Evolutionary conservation across 176 grass and related monocot genomes (phyloP).

Genomic region (Chrysopogon serrulatus): DNA sequence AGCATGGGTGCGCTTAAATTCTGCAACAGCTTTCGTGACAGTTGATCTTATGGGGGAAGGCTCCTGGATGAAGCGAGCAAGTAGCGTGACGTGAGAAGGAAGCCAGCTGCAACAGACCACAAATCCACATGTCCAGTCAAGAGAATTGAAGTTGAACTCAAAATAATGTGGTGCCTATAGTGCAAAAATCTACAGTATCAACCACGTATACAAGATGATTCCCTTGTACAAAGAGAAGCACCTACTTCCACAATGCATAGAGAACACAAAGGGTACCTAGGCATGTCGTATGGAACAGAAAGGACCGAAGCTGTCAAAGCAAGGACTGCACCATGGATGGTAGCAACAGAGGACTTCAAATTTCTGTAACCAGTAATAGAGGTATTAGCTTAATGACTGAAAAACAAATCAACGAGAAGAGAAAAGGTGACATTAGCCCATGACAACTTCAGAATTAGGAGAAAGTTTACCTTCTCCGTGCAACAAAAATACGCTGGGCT

Average conservation of each 20-base stretch:
- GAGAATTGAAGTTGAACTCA: background rate
- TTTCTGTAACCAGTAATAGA: slow-evolving; percentile 41
- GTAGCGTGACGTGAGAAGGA: slow-evolving; percentile 79
- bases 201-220: background rate
- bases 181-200: background rate
- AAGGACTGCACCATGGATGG: slow-evolving; percentile 85
- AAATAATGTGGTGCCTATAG: background rate
- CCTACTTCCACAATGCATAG: slow-evolving; percentile 1
- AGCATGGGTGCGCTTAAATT: slow-evolving; percentile 89
- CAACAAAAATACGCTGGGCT: slow-evolving; percentile 52
- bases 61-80: slow-evolving; percentile 73
- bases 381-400: background rate
- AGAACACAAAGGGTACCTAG: slow-evolving; percentile 49
- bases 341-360: slow-evolving; percentile 52
- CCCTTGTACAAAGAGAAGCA: background rate
- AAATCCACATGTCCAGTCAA: background rate
- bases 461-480: slow-evolving; percentile 48
- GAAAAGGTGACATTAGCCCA: background rate
- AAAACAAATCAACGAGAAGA: background rate
- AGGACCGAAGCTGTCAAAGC: slow-evolving; percentile 88
- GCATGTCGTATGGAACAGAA: slow-evolving; percentile 97
- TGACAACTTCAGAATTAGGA: background rate
- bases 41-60: slow-evolving; percentile 83
- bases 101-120: slow-evolving; percentile 70
- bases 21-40: slow-evolving; percentile 88